Evolutionary conservation across 2,329 filamentous ascomycete species (phyloP).

Genomic region (Trichoderma sp.): DNA sequence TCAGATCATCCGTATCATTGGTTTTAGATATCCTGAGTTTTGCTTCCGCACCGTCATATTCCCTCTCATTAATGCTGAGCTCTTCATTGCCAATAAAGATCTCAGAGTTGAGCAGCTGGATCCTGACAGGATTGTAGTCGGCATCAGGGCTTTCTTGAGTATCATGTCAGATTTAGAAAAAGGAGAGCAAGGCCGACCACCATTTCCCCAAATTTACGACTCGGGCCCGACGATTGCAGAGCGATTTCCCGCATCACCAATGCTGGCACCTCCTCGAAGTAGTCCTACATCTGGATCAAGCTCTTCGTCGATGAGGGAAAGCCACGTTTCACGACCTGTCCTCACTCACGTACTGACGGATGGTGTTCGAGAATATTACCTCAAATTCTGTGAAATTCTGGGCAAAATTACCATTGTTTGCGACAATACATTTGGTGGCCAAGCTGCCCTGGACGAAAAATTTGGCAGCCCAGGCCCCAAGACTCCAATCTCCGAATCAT

Average conservation of each 20-base stretch:
- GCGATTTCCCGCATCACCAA: conserved; percentile 52
- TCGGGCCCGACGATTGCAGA: conserved; percentile 43
- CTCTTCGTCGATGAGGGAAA: conserved; percentile 55
- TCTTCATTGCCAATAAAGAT: conserved; percentile 76
- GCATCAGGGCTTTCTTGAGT: conserved; percentile 88
- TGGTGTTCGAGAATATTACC: conserved; percentile 79
- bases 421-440: conserved; percentile 94
- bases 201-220: conserved; percentile 74
- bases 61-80: conserved; percentile 86
- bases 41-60: conserved; percentile 95
- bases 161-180: conserved; percentile 93
- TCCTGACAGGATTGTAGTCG: conserved; percentile 95
- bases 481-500: conserved; percentile 91
- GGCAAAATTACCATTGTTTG: conserved; percentile 96
- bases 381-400: conserved; percentile 89
- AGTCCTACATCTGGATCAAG: conserved; percentile 32
- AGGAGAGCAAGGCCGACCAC: conserved; percentile 72
- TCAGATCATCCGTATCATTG: conserved; percentile 91
- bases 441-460: conserved; percentile 93
- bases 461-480: conserved; percentile 86
- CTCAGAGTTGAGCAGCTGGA: conserved; percentile 89
- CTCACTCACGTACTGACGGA: conserved; percentile 68
- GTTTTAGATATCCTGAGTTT: conserved; percentile 89
- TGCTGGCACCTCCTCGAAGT: conserved; percentile 43
- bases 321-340: conserved; percentile 66